Evolutionary conservation across 1,284 basidiomycete genomes (phyloP), one percentile per base, ranked within the genome.

Genomic region (Ustilago trichophora): DNA sequence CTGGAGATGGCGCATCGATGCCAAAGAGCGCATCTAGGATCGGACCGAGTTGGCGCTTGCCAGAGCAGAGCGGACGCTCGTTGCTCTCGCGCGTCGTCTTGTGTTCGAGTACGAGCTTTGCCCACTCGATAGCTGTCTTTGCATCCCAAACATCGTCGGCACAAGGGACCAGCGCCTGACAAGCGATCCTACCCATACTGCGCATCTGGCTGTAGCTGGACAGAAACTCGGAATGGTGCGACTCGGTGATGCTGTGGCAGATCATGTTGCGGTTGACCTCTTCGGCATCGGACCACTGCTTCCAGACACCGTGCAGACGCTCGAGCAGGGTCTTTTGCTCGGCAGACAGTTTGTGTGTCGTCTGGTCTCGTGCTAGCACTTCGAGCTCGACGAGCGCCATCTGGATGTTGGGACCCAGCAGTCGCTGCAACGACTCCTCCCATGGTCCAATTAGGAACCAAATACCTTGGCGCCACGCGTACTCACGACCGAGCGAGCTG

Each of bases 261-360:
- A 69, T 58, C 50, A 58, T 58, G 43, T 50, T 50, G 35, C 65
- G 65, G 21, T 63, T 69, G 15, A 58, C 48, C 57, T 69, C 65
- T 51, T 69, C 65, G 2, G 65, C 65, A 25, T 69, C 65, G 6
- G 51, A 58, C 65, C 65, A 69, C 51, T 63, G 59, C 53, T 59
- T 63, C 65, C 65, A 69, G 2, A 56, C 50, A 19, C 51, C 59
- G 9, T 69, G 49, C 21, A 69, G 35, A 18, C 46, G 46, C 11
- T 63, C 59, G n/a, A 64, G 38, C 34, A 63, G 19, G 1, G 29
- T 36, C 45, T 52, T 63, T 27, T 67, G 64, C 24, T 67, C 48
- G 3, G 53, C 34, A 11, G 64, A 67, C 3, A 67, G 42, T 50
- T 57, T 53, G 45, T 53, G 31, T 16, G 64, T 35, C 4, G 32